These are phyloP conservation scores for Eustoma russellianum DNA, from an alignment of 257 asterid species.

Conservation along the genomic window DNA sequence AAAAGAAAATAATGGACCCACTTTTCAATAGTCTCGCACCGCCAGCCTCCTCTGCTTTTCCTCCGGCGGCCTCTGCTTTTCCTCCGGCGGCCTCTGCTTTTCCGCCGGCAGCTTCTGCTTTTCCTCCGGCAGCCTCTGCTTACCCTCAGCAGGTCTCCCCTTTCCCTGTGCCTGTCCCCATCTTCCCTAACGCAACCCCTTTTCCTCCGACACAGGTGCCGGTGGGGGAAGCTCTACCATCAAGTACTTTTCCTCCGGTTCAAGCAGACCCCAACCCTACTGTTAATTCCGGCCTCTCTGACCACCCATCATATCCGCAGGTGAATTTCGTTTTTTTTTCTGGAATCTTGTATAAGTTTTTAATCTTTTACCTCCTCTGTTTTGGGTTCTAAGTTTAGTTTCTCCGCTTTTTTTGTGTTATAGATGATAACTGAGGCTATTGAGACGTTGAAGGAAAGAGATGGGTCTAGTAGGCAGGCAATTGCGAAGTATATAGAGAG, in stretches of 20 bases:
- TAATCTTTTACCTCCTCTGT: background rate
- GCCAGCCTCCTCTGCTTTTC: too few species aligned
- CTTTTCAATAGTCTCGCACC: too few species aligned
- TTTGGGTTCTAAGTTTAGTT: background rate
- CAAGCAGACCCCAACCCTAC: background rate
- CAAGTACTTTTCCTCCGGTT: background rate
- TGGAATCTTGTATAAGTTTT: too few species aligned
- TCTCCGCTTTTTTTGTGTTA: background rate
- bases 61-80: too few species aligned
- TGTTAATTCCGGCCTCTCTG: slow-evolving; percentile 1
- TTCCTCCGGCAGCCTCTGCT: too few species aligned
- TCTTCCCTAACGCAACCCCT: too few species aligned
- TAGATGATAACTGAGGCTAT: slow-evolving; percentile 73
- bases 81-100: too few species aligned
- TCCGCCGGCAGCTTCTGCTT: too few species aligned
- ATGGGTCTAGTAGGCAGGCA: slow-evolving; percentile 68
- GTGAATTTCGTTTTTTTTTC: slow-evolving; percentile 10
- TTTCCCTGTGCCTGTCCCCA: too few species aligned
- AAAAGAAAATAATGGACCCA: too few species aligned
- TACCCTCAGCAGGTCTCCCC: too few species aligned
- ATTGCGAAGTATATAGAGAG: slow-evolving; percentile 54
- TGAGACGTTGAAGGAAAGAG: slow-evolving; percentile 43
- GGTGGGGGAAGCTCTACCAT: slow-evolving; percentile 8
- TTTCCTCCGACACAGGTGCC: too few species aligned
- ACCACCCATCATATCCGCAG: slow-evolving; percentile 54